phyloP scores from a whole-genome alignment of 1,284 basidiomycete genomes.

The Earliella scabrosa region DNA sequence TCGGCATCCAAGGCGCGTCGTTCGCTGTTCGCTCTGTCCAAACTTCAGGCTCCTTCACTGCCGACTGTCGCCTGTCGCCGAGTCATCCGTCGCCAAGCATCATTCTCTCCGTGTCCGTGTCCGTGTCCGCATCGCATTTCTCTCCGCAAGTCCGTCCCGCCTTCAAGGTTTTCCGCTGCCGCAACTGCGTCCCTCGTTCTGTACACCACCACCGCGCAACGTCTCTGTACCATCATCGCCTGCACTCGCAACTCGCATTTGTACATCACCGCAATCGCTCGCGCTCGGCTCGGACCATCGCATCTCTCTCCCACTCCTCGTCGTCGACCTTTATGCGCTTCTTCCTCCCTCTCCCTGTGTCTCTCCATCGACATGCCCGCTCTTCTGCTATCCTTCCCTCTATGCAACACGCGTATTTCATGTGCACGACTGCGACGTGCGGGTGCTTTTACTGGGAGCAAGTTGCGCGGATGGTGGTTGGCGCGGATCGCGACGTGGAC shows the following conservation, averaged over 20 bases:
- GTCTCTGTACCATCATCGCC: slow-evolving; percentile 1
- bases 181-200: too few relatives aligned
- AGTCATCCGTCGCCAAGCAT: too few relatives aligned
- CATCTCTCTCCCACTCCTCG: too few relatives aligned
- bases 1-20: neutral
- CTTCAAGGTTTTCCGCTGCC: too few relatives aligned
- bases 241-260: neutral
- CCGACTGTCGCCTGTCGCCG: neutral
- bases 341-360: too few relatives aligned
- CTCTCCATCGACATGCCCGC: neutral
- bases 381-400: too few relatives aligned
- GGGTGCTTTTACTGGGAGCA: neutral
- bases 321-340: neutral
- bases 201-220: neutral
- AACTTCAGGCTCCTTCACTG: slow-evolving; percentile 4
- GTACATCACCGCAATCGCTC: neutral
- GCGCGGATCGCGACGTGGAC: neutral
- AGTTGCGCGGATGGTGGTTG: neutral
- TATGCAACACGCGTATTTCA: neutral
- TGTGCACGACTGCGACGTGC: neutral
- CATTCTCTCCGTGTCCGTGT: neutral
- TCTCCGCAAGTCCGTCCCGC: neutral
- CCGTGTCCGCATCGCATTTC: neutral
- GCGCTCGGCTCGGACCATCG: too few relatives aligned
- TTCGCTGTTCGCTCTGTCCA: slow-evolving; percentile 7